Evolutionary conservation across 192 early-diverging fungal species (phyloP), one percentile per base, ranked within the genome.

Genomic region (Entophlyctis luteolus): DNA sequence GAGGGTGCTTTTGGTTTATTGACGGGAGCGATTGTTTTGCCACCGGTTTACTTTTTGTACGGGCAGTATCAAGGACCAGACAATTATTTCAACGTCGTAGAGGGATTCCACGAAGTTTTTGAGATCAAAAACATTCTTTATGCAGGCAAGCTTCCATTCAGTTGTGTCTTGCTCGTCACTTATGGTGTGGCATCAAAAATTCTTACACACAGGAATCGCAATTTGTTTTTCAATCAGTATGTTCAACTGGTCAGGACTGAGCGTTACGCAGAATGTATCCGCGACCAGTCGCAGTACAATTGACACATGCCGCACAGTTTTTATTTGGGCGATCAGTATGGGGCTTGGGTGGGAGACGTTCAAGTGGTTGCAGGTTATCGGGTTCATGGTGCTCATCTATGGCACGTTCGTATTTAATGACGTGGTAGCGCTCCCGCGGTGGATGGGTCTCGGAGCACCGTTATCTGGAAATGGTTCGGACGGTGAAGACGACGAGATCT

Each of bases 291-390:
- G 96, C n/a, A 88, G 86, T 8, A 98, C 94, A 0, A 96, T 98
- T 54, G 96, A 98, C 65, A 93, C 94, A 10, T 93, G 91, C 85
- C 81, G 95, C 47, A 98, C 94, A 4, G 76, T 97, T 52, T 95
- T 97, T 67, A 95, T 98, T 63, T 98, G 96, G 96, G 88, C 90
- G 78, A 83, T 91, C 52, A 89, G 87, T 29, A 74, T 97, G 20
- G 82, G 78, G n/a, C 84, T 98, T 48, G 94, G 94, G 16, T 98
- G 96, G 96, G 96, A 98, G 76, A 72, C 76, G 0, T 98, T 98
- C 70, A 86, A 86, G 67, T 88, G 83, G 80, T 68, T 97, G 48
- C 96, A 98, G 73, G 94, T 98, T n/a, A 39, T 91, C 72, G 96
- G 96, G 27, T 85, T 84, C 57, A 34, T 84, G 4, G 66, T 83